These are phyloP conservation scores for Hortaea werneckii DNA, from an alignment of 2,329 filamentous ascomycete genomes.

Conservation along the genomic window DNA sequence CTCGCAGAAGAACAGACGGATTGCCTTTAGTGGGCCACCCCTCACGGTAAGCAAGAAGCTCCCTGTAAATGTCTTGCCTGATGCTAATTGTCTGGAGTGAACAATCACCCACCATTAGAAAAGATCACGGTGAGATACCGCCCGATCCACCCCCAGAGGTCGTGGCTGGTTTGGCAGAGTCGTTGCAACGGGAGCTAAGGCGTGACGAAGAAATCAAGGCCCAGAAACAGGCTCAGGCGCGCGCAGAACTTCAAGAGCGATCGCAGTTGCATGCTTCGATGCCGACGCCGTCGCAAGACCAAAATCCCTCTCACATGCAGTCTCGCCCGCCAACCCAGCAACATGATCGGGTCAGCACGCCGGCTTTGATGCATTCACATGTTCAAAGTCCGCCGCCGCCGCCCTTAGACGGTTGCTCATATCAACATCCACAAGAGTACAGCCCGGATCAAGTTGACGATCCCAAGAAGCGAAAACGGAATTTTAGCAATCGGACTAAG, in stretches of 20 bases:
- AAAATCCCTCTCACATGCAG: conserved; percentile 6
- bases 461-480: conserved; percentile 58
- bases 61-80: background rate
- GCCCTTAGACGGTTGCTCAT: conserved; percentile 19
- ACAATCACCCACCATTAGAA: conserved; percentile 8
- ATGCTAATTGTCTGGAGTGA: conserved; percentile 3
- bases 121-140: conserved; percentile 3
- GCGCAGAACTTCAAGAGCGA: background rate
- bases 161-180: conserved; percentile 38
- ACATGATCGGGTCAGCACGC: conserved; percentile 15
- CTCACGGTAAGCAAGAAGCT: conserved; percentile 1
- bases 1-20: no score
- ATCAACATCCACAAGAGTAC: conserved; percentile 28
- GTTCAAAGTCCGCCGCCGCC: conserved; percentile 9
- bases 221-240: background rate
- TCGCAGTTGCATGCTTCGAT: background rate
- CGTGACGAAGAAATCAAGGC: background rate
- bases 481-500: conserved; percentile 92
- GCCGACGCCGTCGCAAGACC: background rate
- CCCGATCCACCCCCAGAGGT: conserved; percentile 16
- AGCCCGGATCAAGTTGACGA: conserved; percentile 15
- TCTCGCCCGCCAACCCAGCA: background rate
- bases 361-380: conserved; percentile 1
- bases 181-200: conserved; percentile 41
- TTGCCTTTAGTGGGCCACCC: background rate